These are phyloP conservation scores for Haberlea rhodopensis DNA, from an alignment of 257 asterid species.

Conservation along the genomic window DNA sequence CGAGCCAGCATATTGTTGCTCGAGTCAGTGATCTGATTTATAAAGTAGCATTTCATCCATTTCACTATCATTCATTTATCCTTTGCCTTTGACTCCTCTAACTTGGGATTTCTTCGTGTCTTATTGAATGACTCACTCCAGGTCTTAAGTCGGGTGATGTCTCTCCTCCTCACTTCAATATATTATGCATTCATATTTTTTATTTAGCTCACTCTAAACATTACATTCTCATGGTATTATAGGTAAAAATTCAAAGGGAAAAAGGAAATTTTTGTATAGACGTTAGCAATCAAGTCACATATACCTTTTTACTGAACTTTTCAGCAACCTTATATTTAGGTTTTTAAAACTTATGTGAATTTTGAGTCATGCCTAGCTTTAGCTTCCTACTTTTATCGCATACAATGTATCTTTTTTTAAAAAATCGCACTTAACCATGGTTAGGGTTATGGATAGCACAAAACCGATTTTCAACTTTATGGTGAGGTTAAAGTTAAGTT, in stretches of 20 bases:
- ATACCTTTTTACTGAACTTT: no score
- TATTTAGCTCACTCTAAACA: no score
- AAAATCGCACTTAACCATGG: neutral
- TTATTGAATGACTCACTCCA: neutral
- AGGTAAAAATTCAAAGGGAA: no score
- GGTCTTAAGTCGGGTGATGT: neutral
- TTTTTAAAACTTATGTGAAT: neutral
- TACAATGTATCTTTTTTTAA: slow-evolving; percentile 1
- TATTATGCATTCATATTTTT: no score
- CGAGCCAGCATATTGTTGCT: neutral
- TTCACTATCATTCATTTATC: neutral
- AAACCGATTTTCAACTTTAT: neutral
- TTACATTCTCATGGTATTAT: no score
- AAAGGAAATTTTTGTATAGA: neutral
- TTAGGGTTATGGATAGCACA: slow-evolving; percentile 7
- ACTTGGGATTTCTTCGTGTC: neutral
- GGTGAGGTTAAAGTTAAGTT: neutral
- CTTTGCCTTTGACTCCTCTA: no score
- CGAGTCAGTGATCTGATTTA: neutral
- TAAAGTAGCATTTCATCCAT: neutral
- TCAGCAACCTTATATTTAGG: neutral
- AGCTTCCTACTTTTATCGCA: slow-evolving; percentile 7
- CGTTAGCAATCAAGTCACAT: neutral
- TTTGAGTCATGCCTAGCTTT: neutral
- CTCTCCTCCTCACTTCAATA: neutral